Conservation (phyloP, 2,329 filamentous ascomycete species). For the Ustilaginoidea virens region DNA sequence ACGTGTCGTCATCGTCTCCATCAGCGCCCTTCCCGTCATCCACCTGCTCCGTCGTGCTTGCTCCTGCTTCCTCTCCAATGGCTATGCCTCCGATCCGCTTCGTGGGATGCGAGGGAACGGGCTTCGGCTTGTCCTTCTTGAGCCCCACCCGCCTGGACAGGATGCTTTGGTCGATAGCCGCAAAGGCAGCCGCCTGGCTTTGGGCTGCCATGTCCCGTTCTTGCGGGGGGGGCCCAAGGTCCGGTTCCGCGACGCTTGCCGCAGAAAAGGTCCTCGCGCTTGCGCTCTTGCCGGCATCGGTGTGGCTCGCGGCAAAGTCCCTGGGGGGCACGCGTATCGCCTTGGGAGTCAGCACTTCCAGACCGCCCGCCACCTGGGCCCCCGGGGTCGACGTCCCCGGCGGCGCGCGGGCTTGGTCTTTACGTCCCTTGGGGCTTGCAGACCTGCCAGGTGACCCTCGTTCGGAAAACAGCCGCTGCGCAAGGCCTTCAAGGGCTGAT, state of each 20-base stretch:
- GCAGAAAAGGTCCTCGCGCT: slow-evolving; percentile 27
- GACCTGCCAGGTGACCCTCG: slow-evolving; percentile 37
- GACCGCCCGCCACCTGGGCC: slow-evolving; percentile 4
- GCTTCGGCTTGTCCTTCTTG: slow-evolving; percentile 22
- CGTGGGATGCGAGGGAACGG: slow-evolving; percentile 26
- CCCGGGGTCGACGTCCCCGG: slow-evolving; percentile 17
- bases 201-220: slow-evolving; percentile 20
- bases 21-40: slow-evolving; percentile 1
- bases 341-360: slow-evolving; percentile 13
- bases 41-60: slow-evolving; percentile 6
- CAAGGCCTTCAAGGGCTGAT: slow-evolving; percentile 43
- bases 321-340: slow-evolving; percentile 24
- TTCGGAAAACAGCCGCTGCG: slow-evolving; percentile 47
- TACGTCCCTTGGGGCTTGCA: slow-evolving; percentile 33
- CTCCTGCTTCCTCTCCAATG: slow-evolving; percentile 7
- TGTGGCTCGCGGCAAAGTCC: slow-evolving; percentile 24
- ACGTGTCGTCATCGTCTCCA: slow-evolving; percentile 8
- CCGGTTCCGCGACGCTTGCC: slow-evolving; percentile 13
- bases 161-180: slow-evolving; percentile 48
- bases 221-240: slow-evolving; percentile 12
- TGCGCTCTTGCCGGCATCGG: slow-evolving; percentile 16
- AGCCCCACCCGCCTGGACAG: slow-evolving; percentile 38
- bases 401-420: slow-evolving; percentile 23
- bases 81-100: slow-evolving; percentile 17
- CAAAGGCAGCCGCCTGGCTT: slow-evolving; percentile 43